A percentile compares a stretch with the other conserved stretches of the same genome.
phyloP scores from a whole-genome alignment of 2,329 filamentous ascomycete genomes.

The Blumeria hordei region DNA sequence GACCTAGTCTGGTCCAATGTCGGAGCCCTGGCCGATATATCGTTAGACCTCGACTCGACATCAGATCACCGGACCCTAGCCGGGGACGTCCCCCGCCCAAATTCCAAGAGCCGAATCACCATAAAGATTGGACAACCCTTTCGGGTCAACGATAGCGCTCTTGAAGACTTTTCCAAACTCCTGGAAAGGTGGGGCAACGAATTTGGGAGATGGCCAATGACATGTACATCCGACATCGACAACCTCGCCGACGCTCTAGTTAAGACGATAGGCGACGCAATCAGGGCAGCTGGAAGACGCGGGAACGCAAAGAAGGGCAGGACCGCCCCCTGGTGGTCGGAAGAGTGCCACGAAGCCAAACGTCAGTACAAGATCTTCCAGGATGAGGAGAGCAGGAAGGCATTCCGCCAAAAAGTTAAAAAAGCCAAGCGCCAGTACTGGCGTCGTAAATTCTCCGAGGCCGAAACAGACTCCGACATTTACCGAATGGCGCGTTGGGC shows the following conservation, averaged over 20 bases:
- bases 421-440: no score
- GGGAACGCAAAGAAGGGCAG: background rate
- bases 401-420: no score
- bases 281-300: background rate
- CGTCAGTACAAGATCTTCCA: background rate
- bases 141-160: background rate
- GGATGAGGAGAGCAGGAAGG: background rate
- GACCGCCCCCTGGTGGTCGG: background rate
- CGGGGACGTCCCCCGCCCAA: background rate
- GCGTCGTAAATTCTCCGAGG: no score
- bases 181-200: background rate
- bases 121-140: background rate
- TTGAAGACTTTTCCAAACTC: background rate
- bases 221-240: no score
- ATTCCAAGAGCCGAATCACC: background rate
- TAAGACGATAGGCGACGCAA: background rate
- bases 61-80: background rate
- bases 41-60: background rate
- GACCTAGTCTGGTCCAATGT: background rate
- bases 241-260: background rate
- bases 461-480: no score
- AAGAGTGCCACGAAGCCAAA: background rate
- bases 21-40: background rate
- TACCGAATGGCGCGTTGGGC: no score
- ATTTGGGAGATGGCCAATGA: no score